phyloP scores from a whole-genome alignment of 352 stramenopile species.

The Blastocystis sp. region DNA sequence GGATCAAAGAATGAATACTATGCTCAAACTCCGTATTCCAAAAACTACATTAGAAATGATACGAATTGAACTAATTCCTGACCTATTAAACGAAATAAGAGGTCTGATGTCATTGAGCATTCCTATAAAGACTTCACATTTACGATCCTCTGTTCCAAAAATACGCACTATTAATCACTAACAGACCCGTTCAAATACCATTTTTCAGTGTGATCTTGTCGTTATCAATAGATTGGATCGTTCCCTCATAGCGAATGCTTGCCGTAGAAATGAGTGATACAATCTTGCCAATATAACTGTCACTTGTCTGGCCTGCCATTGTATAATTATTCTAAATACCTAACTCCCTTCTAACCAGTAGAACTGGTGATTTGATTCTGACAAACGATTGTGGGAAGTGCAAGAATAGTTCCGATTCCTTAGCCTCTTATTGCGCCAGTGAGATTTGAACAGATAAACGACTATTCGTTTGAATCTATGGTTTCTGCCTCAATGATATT shows the following conservation, averaged over 20 bases:
- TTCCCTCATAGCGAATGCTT: slow-evolving; percentile 56
- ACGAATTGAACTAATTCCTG: slow-evolving; percentile 27
- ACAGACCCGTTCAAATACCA: not conserved
- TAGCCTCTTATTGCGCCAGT: not conserved
- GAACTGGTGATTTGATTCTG: not conserved
- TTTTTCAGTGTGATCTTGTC: slow-evolving; percentile 59
- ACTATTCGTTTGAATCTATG: not conserved
- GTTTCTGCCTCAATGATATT: not conserved
- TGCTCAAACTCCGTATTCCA: not conserved
- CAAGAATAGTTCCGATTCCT: not conserved
- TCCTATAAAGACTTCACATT: slow-evolving; percentile 58
- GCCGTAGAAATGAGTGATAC: slow-evolving; percentile 33
- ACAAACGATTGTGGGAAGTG: not conserved
- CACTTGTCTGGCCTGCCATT: not conserved
- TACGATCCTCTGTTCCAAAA: slow-evolving; percentile 54
- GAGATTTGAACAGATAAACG: not conserved
- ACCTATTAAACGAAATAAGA: slow-evolving; percentile 48
- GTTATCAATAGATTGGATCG: slow-evolving; percentile 55
- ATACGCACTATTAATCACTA: slow-evolving; percentile 29
- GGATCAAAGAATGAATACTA: slow-evolving; percentile 58
- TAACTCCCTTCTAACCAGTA: not conserved
- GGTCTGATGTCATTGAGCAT: slow-evolving; percentile 32
- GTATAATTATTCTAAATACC: not conserved
- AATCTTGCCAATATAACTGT: slow-evolving; percentile 48
- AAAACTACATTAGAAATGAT: slow-evolving; percentile 27